Evolutionary conservation across 2,329 filamentous ascomycete species (phyloP), one percentile per base, ranked within the genome.

Genomic region (Ustulina deusta): DNA sequence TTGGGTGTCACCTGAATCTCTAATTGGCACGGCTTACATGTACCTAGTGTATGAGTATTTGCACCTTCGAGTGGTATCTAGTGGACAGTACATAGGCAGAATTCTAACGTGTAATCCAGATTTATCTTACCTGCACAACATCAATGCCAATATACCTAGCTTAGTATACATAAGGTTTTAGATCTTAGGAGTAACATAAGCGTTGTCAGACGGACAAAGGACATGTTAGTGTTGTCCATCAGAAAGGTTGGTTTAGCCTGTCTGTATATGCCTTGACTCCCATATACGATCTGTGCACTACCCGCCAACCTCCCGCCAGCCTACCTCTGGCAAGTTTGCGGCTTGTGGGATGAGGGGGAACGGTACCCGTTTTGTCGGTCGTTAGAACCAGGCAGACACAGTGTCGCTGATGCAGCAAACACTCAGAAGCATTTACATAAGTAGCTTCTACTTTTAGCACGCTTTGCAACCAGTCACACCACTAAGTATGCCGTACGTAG

Each of bases 341-440:
- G 20, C 52, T 40, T 55, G 34, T 34, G 52, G 52, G 20, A 55
- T 38, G 52, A 55, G 52, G 34, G 52, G 34, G 34, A 36, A 11
- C 32, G 29, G 49, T 29, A 54, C 49, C 49, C 7, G 49, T 36
- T 49, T 10, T 17, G 15, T 51, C 27, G 44, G 22, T 15, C 5
- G 44, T 49, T 49, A 27, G 29, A 36, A n/a, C 29, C 29, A 54
- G 49, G n/a, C 29, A 22, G 29, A 38, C 58, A 66, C 63, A 61
- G 63, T 66, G 52, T 46, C 15, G 34, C 20, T 46, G 5, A 38
- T 44, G 51, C 36, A 9, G 29, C 34, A 57, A 51, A 61, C 22
- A 7, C 44, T 29, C 20, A n/a, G n/a, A n/a, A n/a, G n/a, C n/a
- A n/a, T n/a, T n/a, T 56, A 61, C 63, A 11, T 42, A 36, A 20